Conservation (phyloP, 495 filamentous ascomycete genomes). For the Neurospora sp. region DNA sequence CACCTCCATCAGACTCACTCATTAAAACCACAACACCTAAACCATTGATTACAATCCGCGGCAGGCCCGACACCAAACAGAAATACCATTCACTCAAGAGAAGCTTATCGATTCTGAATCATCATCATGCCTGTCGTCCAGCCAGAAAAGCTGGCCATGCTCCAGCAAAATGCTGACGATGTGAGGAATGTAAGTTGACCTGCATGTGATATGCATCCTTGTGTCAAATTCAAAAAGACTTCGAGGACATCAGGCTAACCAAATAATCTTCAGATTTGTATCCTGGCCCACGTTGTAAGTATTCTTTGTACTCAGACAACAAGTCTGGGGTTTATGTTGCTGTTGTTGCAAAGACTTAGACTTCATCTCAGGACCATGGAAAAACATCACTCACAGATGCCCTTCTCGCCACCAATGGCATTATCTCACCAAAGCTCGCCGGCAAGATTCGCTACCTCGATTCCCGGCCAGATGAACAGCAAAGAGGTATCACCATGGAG, state of each 20-base stretch:
- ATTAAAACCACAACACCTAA: neutral
- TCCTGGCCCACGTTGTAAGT: conserved; percentile 74
- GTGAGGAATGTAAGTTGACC: conserved; percentile 70
- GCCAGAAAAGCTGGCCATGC: conserved; percentile 72
- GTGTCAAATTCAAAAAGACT: conserved; percentile 9
- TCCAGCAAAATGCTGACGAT: conserved; percentile 75
- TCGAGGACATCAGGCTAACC: conserved; percentile 4
- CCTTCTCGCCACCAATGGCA: conserved; percentile 96
- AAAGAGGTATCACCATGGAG: conserved; percentile 98
- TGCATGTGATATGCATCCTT: conserved; percentile 28
- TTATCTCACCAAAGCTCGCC: conserved; percentile 94
- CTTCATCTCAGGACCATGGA: conserved; percentile 65
- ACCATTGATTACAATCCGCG: neutral
- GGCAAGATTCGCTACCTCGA: conserved; percentile 98
- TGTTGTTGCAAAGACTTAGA: neutral
- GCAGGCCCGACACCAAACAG: neutral
- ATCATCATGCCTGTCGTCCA: conserved; percentile 76
- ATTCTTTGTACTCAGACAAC: neutral
- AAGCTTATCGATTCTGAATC: neutral
- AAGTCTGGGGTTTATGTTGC: neutral
- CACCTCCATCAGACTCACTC: neutral
- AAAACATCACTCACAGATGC: conserved; percentile 97
- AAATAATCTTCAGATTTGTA: conserved; percentile 87
- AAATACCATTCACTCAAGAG: neutral
- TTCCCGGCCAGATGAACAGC: conserved; percentile 92